A percentile compares a stretch with the other conserved stretches of the same genome.
Evolutionary conservation across 176 grass and related monocot genomes (phyloP).

Genomic region (Lolium perenne): DNA sequence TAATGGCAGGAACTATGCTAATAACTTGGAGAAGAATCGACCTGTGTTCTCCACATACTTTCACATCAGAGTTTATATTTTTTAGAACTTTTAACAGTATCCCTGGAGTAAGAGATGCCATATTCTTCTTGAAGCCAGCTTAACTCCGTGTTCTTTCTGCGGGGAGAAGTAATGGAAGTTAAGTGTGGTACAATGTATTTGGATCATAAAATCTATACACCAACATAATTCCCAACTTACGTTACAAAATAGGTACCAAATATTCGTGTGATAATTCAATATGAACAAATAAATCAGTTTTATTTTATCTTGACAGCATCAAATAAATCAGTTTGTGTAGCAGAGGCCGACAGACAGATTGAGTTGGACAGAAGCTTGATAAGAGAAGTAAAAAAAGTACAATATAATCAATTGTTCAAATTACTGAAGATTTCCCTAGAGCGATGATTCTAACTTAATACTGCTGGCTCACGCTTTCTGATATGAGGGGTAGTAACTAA

Average conservation of each 20-base stretch:
- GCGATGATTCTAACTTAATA: not conserved
- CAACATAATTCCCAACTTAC: not conserved
- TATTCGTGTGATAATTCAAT: not conserved
- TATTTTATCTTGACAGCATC: not conserved
- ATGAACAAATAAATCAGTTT: not conserved
- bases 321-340: constrained; percentile 19
- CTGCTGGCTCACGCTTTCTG: not conserved
- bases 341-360: not conserved
- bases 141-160: not conserved
- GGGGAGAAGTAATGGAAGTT: constrained; percentile 23
- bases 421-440: not conserved
- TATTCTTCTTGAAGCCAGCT: constrained; percentile 50
- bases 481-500: not conserved
- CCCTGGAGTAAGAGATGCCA: constrained; percentile 99
- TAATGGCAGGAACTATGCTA: constrained; percentile 94
- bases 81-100: constrained; percentile 92
- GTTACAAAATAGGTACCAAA: not conserved
- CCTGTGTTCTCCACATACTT: constrained; percentile 90
- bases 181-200: not conserved
- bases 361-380: not conserved
- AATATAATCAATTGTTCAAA: not conserved
- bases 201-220: not conserved
- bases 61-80: constrained; percentile 91
- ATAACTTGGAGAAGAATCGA: constrained; percentile 99
- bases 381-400: not conserved